Evolutionary conservation across 495 filamentous ascomycete species (phyloP).

Genomic region (Neurospora sp.): DNA sequence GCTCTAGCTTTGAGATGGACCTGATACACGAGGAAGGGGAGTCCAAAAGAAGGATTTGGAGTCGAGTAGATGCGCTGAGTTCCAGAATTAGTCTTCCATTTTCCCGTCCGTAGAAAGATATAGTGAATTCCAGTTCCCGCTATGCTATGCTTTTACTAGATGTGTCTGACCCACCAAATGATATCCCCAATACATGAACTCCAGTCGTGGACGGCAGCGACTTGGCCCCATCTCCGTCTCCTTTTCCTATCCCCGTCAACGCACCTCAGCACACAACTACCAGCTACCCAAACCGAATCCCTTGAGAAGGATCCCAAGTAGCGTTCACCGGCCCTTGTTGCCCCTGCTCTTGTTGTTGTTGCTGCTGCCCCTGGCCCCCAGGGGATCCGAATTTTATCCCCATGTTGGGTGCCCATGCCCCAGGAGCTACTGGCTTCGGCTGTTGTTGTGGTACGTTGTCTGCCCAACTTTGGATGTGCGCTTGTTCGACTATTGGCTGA

Average conservation of each 20-base stretch:
- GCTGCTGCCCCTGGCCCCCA: conserved; percentile 1
- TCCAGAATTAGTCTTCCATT: background rate
- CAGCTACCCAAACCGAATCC: conserved; percentile 49
- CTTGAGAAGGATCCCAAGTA: conserved; percentile 54
- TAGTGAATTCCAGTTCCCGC: background rate
- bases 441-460: conserved; percentile 44
- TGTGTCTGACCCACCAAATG: background rate
- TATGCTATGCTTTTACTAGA: background rate
- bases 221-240: conserved; percentile 9
- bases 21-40: background rate
- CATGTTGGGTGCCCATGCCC: conserved; percentile 68
- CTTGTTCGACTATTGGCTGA: conserved; percentile 23
- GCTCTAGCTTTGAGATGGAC: background rate
- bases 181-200: background rate
- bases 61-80: background rate
- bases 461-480: conserved; percentile 41
- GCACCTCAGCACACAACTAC: background rate
- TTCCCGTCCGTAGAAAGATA: background rate
- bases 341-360: background rate
- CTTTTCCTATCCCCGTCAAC: too few relatives aligned
- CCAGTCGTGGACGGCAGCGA: conserved; percentile 17
- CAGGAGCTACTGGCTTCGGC: conserved; percentile 37
- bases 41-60: background rate
- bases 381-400: conserved; percentile 57
- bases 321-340: conserved; percentile 9